Evolutionary conservation across 306 rosid genomes (phyloP).

Genomic region (Elaeagnus macrophylla): DNA sequence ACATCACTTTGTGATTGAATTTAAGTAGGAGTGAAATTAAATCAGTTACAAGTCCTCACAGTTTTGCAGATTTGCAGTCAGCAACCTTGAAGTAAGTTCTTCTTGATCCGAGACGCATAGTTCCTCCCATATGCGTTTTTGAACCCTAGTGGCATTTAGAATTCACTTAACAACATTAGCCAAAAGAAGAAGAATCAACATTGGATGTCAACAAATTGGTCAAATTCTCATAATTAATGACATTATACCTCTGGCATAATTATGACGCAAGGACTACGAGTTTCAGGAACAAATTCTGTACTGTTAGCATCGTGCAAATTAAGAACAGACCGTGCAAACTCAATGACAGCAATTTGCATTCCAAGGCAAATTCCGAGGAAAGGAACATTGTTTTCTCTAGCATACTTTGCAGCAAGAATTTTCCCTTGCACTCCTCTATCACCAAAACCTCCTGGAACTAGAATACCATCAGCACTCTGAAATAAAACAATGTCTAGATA

Average conservation of each 20-base stretch:
- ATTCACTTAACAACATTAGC: conserved; percentile 13
- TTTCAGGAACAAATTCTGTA: conserved; percentile 57
- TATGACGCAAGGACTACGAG: conserved; percentile 64
- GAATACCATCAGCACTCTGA: conserved; percentile 75
- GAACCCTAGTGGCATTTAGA: conserved; percentile 49
- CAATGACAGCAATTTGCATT: conserved; percentile 85
- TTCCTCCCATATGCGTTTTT: conserved; percentile 85
- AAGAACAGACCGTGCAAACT: conserved; percentile 65
- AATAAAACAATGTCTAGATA: conserved; percentile 14
- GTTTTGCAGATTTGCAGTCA: conserved; percentile 62
- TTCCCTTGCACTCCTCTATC: conserved; percentile 88
- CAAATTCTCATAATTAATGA: neutral
- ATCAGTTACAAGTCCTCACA: conserved; percentile 47
- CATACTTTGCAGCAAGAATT: conserved; percentile 77
- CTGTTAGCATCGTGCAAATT: conserved; percentile 64
- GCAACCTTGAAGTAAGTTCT: conserved; percentile 59
- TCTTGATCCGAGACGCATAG: conserved; percentile 87
- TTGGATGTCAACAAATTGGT: neutral
- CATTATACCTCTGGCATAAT: conserved; percentile 72
- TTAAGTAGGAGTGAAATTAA: conserved; percentile 3
- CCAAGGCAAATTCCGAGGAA: conserved; percentile 78
- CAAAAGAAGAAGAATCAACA: neutral
- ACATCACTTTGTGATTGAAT: conserved; percentile 1
- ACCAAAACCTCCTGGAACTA: conserved; percentile 93
- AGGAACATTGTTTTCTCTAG: conserved; percentile 61